Evolutionary conservation across 116 monocot species (phyloP).

Genomic region (Trichopus zeylanicus): DNA sequence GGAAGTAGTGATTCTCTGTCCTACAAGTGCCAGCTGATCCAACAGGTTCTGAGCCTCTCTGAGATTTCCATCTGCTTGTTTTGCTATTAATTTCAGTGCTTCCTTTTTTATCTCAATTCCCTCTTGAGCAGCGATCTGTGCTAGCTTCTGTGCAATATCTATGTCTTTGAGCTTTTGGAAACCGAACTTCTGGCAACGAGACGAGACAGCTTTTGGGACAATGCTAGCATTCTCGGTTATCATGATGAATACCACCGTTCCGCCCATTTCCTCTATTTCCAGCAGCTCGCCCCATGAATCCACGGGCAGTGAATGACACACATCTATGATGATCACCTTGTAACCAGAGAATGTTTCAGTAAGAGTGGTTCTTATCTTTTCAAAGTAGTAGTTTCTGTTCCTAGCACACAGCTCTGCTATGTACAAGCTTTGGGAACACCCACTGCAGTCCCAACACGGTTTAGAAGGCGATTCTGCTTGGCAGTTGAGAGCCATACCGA

Average conservation of each 20-base stretch:
- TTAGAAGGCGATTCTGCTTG: constrained; percentile 5
- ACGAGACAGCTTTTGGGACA: constrained; percentile 19
- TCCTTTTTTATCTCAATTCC: constrained; percentile 24
- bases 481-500: constrained; percentile 24
- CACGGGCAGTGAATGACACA: constrained; percentile 6
- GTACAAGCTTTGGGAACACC: constrained; percentile 12
- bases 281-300: constrained; percentile 15
- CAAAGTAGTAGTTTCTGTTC: constrained; percentile 7
- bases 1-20: constrained; percentile 18
- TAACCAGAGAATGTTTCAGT: neutral
- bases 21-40: constrained; percentile 33
- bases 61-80: constrained; percentile 22
- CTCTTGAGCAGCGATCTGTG: constrained; percentile 16
- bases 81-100: constrained; percentile 25
- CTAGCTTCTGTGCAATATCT: constrained; percentile 18
- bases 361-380: constrained; percentile 7
- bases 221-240: constrained; percentile 10
- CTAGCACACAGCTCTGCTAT: constrained; percentile 9
- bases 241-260: constrained; percentile 17
- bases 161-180: constrained; percentile 25
- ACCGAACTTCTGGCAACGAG: constrained; percentile 32
- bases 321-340: constrained; percentile 29
- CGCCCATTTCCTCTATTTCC: constrained; percentile 10
- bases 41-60: constrained; percentile 35
- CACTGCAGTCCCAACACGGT: constrained; percentile 19